Evolutionary conservation across 768 basidiomycete species (phyloP).

Genomic region (Lactifluus piperatus): DNA sequence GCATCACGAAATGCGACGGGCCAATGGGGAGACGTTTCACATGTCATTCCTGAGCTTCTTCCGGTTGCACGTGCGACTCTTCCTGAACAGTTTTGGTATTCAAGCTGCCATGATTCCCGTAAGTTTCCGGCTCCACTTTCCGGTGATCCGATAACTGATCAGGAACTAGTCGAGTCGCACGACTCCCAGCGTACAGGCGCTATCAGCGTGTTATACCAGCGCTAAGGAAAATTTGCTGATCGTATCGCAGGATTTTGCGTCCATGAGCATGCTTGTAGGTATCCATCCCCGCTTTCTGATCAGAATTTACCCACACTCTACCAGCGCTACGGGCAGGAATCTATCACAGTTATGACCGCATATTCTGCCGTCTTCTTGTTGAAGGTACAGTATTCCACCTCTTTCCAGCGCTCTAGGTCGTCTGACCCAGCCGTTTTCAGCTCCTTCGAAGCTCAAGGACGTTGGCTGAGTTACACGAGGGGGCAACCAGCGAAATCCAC

Average conservation of each 20-base stretch:
- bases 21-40: constrained; percentile 69
- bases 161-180: constrained; percentile 42
- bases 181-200: constrained; percentile 55
- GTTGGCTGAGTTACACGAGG: constrained; percentile 47
- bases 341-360: constrained; percentile 78
- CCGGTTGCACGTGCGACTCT: constrained; percentile 68
- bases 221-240: constrained; percentile 65
- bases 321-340: constrained; percentile 80
- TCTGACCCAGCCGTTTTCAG: constrained; percentile 30
- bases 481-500: constrained; percentile 57
- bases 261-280: constrained; percentile 64
- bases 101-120: constrained; percentile 53
- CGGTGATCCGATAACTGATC: constrained; percentile 7
- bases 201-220: constrained; percentile 65
- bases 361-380: constrained; percentile 77
- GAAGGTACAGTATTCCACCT: constrained; percentile 38
- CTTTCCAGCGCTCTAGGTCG: not conserved
- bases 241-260: constrained; percentile 63
- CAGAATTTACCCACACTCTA: constrained; percentile 13
- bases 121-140: constrained; percentile 23
- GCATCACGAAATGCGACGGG: constrained; percentile 65
- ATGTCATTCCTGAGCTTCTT: constrained; percentile 67
- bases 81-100: constrained; percentile 79
- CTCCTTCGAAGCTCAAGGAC: constrained; percentile 60
- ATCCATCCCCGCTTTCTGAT: not conserved